A percentile compares a stretch with the other conserved stretches of the same genome.
phyloP scores from a whole-genome alignment of 2,329 filamentous ascomycete species.

The Elsinoe necatrix region DNA sequence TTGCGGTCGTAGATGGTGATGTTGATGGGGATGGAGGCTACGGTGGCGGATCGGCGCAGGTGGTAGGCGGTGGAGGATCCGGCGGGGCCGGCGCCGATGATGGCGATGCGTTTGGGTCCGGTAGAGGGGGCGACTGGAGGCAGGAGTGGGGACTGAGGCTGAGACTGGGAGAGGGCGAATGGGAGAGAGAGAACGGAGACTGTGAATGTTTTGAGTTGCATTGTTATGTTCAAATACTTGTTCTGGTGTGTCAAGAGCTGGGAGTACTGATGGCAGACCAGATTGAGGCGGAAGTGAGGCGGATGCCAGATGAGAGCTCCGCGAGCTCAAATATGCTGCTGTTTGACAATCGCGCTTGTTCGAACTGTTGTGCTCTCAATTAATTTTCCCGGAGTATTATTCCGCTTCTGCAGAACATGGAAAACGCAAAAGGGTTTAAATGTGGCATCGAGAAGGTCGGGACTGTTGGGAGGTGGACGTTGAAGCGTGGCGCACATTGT shows the following conservation, averaged over 20 bases:
- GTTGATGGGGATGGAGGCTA: slow-evolving; percentile 54
- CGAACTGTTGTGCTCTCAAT: no score
- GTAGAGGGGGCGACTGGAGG: not conserved
- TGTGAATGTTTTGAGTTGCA: no score
- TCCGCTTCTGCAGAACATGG: no score
- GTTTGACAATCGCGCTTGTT: no score
- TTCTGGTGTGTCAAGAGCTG: no score
- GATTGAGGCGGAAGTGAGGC: not conserved
- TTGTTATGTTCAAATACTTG: no score
- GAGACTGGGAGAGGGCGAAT: not conserved
- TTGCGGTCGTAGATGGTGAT: slow-evolving; percentile 84
- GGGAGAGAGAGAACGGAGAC: not conserved
- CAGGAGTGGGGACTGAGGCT: not conserved
- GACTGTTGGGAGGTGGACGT: not conserved
- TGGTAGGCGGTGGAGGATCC: slow-evolving; percentile 83
- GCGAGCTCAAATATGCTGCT: no score
- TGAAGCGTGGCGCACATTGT: not conserved
- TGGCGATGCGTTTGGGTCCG: slow-evolving; percentile 9
- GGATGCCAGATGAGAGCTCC: not conserved
- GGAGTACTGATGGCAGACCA: no score
- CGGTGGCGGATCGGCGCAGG: slow-evolving; percentile 60
- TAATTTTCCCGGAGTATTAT: no score
- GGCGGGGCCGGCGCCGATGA: slow-evolving; percentile 73
- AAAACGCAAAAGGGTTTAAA: no score
- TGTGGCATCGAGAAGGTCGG: no score